Evolutionary conservation across 1,284 basidiomycete genomes (phyloP).

Genomic region (Malassezia yamatoensis): DNA sequence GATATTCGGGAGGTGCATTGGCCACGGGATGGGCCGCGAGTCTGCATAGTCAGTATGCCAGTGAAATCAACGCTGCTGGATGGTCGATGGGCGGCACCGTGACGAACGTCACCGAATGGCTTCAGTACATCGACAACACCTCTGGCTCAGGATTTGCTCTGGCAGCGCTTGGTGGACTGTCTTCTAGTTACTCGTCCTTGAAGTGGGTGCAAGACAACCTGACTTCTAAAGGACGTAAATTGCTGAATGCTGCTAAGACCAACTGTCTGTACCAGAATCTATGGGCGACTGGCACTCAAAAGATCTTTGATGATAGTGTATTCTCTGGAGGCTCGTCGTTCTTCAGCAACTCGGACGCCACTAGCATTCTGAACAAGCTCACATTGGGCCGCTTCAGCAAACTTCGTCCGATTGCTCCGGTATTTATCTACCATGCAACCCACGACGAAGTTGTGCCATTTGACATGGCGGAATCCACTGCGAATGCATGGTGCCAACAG

Average conservation of each 20-base stretch:
- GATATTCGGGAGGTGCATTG: slow-evolving; percentile 42
- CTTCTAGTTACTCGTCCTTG: slow-evolving; percentile 25
- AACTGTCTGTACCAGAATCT: slow-evolving; percentile 13
- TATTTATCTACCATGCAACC: slow-evolving; percentile 33
- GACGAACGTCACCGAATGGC: slow-evolving; percentile 7
- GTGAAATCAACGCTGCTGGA: slow-evolving; percentile 29
- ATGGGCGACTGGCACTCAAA: background rate
- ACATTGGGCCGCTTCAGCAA: slow-evolving; percentile 6
- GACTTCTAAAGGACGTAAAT: slow-evolving; percentile 16
- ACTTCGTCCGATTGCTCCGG: slow-evolving; percentile 19
- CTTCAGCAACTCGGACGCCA: slow-evolving; percentile 16
- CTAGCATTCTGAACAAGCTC: slow-evolving; percentile 12
- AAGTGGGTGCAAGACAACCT: slow-evolving; percentile 24
- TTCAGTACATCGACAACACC: slow-evolving; percentile 23
- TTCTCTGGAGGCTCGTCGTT: slow-evolving; percentile 20
- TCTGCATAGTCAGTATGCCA: slow-evolving; percentile 26
- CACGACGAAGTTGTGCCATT: slow-evolving; percentile 36
- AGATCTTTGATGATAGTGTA: slow-evolving; percentile 21
- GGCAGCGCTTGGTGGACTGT: slow-evolving; percentile 29
- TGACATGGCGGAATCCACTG: slow-evolving; percentile 17
- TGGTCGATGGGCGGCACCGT: slow-evolving; percentile 35
- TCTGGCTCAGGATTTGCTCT: slow-evolving; percentile 29
- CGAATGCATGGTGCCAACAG: slow-evolving; percentile 11
- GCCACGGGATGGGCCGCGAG: slow-evolving; percentile 39
- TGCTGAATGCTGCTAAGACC: background rate